Percentiles rank a stretch among this genome's conserved stretches.
Conservation (phyloP, 768 basidiomycete species). For the Lentinula lateritia region DNA sequence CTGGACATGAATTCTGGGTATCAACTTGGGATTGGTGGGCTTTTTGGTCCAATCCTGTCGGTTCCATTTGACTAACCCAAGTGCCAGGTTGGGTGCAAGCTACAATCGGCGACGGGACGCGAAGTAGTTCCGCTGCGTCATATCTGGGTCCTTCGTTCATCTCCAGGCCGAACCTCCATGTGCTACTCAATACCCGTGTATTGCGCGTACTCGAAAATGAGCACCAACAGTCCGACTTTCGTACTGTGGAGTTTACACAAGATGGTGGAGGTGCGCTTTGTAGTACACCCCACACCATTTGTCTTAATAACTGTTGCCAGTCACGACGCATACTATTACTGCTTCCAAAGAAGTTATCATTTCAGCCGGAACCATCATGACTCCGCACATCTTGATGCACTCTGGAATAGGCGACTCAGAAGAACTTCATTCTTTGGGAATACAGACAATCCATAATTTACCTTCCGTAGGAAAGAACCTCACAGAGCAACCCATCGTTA, state of each 20-base stretch:
- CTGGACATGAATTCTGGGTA: slow-evolving; percentile 25
- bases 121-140: slow-evolving; percentile 22
- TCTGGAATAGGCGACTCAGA: slow-evolving; percentile 16
- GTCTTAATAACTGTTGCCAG: neutral
- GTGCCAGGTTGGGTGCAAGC: slow-evolving; percentile 19
- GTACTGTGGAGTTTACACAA: slow-evolving; percentile 5
- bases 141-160: slow-evolving; percentile 18
- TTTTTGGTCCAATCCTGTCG: neutral
- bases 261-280: neutral
- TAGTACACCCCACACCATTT: neutral
- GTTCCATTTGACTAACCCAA: neutral
- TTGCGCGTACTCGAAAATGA: slow-evolving; percentile 3
- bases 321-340: neutral
- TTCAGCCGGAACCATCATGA: slow-evolving; percentile 22
- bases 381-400: slow-evolving; percentile 18
- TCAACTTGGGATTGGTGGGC: slow-evolving; percentile 23
- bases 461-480: slow-evolving; percentile 32
- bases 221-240: neutral
- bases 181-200: slow-evolving; percentile 9
- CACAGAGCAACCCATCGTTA: slow-evolving; percentile 23
- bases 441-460: slow-evolving; percentile 21
- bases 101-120: slow-evolving; percentile 15
- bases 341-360: slow-evolving; percentile 19
- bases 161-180: slow-evolving; percentile 15
- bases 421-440: slow-evolving; percentile 16